Conservation (phyloP, 2,329 filamentous ascomycete species). For the Drechslerella stenobrocha region DNA sequence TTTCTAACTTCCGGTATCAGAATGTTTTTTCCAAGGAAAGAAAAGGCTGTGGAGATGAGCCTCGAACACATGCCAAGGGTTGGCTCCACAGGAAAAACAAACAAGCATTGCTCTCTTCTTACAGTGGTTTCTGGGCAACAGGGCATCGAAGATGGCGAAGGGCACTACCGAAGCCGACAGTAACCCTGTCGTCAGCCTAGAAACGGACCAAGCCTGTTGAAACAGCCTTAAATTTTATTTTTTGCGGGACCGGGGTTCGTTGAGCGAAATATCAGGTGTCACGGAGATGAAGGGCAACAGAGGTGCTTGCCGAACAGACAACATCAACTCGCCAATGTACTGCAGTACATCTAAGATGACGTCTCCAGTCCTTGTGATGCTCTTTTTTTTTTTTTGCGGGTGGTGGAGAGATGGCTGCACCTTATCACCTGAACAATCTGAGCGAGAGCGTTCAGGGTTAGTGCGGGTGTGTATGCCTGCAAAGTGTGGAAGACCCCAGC, state of each 20-base stretch:
- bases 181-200: slow-evolving; percentile 19
- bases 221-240: background rate
- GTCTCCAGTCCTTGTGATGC: background rate
- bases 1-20: too few relatives aligned
- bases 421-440: slow-evolving; percentile 41
- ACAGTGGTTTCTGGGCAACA: too few relatives aligned
- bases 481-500: slow-evolving; percentile 25
- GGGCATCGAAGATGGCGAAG: background rate
- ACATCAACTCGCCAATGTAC: background rate
- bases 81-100: too few relatives aligned
- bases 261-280: too few relatives aligned
- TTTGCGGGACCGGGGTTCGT: background rate
- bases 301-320: too few relatives aligned
- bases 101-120: background rate
- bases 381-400: background rate
- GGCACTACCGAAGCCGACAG: slow-evolving; percentile 17
- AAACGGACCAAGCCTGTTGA: too few relatives aligned
- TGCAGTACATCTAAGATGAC: background rate
- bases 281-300: too few relatives aligned
- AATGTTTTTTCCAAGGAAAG: too few relatives aligned
- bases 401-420: slow-evolving; percentile 13
- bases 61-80: too few relatives aligned
- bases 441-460: slow-evolving; percentile 37
- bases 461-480: slow-evolving; percentile 30
- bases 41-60: too few relatives aligned